Evolutionary conservation across 805 yeast species (phyloP), one percentile per base, ranked within the genome.

Genomic region (Wickerhamomyces canadensis): DNA sequence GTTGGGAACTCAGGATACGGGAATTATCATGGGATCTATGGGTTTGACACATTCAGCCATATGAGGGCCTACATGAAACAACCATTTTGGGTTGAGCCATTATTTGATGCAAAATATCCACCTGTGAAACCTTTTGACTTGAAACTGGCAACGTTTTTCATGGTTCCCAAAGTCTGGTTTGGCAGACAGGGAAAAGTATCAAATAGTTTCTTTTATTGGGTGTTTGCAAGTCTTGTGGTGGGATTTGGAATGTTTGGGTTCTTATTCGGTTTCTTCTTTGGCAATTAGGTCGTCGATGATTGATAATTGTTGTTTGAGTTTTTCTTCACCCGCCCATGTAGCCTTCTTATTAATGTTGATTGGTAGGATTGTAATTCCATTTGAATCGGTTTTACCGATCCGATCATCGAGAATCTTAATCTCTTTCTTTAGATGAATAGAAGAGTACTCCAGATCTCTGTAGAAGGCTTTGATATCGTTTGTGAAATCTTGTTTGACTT

Each of bases 1-100:
- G 64, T 89, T 38, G 96, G 97, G 12, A 56, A 56, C 13, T 85
- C 96, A 0, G 98, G 98, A 1, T 64, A 67, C 40, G 97, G 97
- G 10, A 62, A 71, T 24, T 88, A 87, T 61, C 96, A 88, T 55
- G 96, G 96, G 4, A 62, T 60, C 43, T 68, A 62, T 55, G 81
- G 88, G 8, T 70, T 78, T 44, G 74, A 78, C 31, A 67, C 83
- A n/a, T 89, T 89, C 54, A 73, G 87, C 2, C 95, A 85, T 57
- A 75, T 74, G 54, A 72, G 95, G 50, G 73, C 88, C 0, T 65
- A 79, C 3, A 55, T 84, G 46, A 72, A 67, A 33, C 85, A 82
- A 55, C 79, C 82, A 13, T 69, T 68, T 41, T 78, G 80, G 80
- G 67, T 67, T 34, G 96, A 87, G 51, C 47, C 63, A 14, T 45